A percentile compares a stretch with the other conserved stretches of the same genome.
These are phyloP conservation scores for Pichia phayaonensis DNA, from an alignment of 805 yeast species.

Conservation along the genomic window DNA sequence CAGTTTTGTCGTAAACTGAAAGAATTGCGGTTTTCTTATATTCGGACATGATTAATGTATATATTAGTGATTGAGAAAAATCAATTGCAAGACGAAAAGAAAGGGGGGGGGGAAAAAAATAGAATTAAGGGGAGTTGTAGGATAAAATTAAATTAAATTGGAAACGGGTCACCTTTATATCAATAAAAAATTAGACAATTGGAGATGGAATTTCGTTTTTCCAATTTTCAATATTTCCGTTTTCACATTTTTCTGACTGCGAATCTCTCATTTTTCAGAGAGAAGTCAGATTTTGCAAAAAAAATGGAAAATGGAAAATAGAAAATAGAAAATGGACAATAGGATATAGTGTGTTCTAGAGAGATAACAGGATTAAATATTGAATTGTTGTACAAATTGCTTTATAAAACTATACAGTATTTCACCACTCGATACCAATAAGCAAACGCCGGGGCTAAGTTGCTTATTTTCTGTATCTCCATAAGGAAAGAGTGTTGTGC, in stretches of 20 bases:
- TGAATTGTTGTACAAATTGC: not conserved
- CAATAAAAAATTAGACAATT: not conserved
- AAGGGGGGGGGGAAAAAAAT: not conserved
- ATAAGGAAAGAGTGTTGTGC: constrained; percentile 95
- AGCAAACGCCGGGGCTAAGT: not conserved
- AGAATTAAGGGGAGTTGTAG: too few species aligned
- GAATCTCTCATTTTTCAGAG: not conserved
- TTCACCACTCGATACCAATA: not conserved
- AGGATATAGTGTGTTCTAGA: too few species aligned
- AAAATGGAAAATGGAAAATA: too few species aligned
- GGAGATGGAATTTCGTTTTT: not conserved
- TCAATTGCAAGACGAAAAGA: not conserved
- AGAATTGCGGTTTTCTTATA: constrained; percentile 82
- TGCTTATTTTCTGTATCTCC: constrained; percentile 94
- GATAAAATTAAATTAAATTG: not conserved
- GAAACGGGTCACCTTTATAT: not conserved
- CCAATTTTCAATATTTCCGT: not conserved
- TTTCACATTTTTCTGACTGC: not conserved
- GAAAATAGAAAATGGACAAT: too few species aligned
- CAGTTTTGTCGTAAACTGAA: constrained; percentile 97
- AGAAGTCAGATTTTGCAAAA: not conserved
- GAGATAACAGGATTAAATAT: not conserved
- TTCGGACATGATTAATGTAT: constrained; percentile 10
- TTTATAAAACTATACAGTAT: not conserved
- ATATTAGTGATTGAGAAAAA: not conserved